Base-by-base conservation (phyloP, 1,284 basidiomycete genomes). In the Trichosporon ovoides region DNA sequence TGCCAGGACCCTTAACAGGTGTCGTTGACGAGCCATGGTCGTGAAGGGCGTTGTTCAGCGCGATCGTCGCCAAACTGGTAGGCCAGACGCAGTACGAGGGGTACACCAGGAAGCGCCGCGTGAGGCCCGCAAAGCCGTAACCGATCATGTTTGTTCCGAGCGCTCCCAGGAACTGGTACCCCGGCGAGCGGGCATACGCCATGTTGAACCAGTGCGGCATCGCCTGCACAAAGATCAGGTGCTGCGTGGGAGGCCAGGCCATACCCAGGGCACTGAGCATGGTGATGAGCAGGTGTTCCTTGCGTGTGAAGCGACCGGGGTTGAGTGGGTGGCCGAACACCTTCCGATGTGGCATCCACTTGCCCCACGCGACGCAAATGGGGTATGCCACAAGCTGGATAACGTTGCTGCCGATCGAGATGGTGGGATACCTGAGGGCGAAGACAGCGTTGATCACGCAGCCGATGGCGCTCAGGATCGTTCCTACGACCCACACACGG, bases 401-500 rank as follows among this genome's bases (percentile, higher is more conserved):
- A 22, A 72, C 70, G 52, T 67, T 68, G 12, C 64, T 54, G 12
- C 59, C 50, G 53, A 75, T 65, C 16, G 60, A 58, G 35, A 74
- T 66, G 28, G 61, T 51, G 2, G 72, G 72, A 52, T 72, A 68
- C 49, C 72, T 65, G 49, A 72, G 66, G 80, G 58, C 61, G 79
- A 66, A 86, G 63, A 67, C 58, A 24, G 82, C 77, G 52, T 89
- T 89, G 53, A 93, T 77, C 61, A 87, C 81, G 85, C 89, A 91
- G 70, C 81, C 86, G n/a, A 56, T 61, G 38, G 55, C 57, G 31
- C 60, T 66, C 64, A 71, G 84, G 13, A 82, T 67, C 33, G 80
- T 68, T 63, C 88, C 84, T 34, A 86, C 80, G 7, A 81, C 69
- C 87, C 87, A 89, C 82, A 87, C 85, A 67, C 91, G 83, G 79